These are phyloP conservation scores for Populus hybrid DNA, from an alignment of 441 rosid genomes.

Conservation along the genomic window DNA sequence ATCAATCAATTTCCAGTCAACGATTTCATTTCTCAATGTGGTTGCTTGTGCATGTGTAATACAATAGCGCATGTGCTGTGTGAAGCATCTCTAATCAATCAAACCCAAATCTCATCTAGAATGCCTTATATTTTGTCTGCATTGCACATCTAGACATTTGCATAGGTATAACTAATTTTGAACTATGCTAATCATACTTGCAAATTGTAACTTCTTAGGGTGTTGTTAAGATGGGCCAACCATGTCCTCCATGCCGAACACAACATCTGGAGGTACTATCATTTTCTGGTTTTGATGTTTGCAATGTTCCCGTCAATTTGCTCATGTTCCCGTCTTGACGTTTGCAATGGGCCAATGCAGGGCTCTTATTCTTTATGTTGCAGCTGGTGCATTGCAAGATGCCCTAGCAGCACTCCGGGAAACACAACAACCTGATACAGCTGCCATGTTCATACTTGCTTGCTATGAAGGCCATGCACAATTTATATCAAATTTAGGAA, in stretches of 20 bases:
- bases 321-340: slow-evolving; percentile 5
- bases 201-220: slow-evolving; percentile 46
- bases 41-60: background rate
- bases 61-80: background rate
- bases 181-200: background rate
- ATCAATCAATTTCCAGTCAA: slow-evolving; percentile 12
- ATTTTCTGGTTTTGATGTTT: slow-evolving; percentile 12
- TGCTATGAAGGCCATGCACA: slow-evolving; percentile 73
- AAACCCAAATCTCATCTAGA: background rate
- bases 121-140: background rate
- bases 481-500: slow-evolving; percentile 33
- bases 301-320: background rate
- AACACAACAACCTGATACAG: slow-evolving; percentile 85
- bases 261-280: slow-evolving; percentile 87
- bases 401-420: slow-evolving; percentile 84
- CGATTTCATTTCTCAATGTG: slow-evolving; percentile 8
- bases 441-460: slow-evolving; percentile 92
- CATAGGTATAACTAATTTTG: background rate
- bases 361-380: slow-evolving; percentile 85
- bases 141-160: background rate
- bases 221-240: slow-evolving; percentile 90
- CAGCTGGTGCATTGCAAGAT: slow-evolving; percentile 90
- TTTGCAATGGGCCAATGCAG: slow-evolving; percentile 36
- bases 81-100: background rate
- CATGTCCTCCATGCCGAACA: slow-evolving; percentile 76